A percentile compares a stretch with the other conserved stretches of the same genome.
phyloP scores from a whole-genome alignment of 2,329 filamentous ascomycete species.

The Hypoxylon sp. region DNA sequence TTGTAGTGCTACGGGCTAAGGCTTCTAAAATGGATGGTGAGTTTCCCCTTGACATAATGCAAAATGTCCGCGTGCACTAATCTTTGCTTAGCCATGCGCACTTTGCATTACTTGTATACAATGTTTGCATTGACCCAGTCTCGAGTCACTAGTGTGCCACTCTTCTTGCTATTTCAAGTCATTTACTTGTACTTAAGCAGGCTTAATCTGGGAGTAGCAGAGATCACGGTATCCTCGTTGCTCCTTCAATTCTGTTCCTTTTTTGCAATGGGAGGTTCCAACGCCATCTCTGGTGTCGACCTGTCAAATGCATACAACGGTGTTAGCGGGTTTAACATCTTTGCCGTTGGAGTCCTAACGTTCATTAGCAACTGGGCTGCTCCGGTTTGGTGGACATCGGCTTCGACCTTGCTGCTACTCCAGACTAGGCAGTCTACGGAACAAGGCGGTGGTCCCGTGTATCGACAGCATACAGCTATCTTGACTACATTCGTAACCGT shows the following conservation, averaged over 20 bases:
- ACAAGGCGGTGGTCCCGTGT: constrained; percentile 51
- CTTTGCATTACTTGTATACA: constrained; percentile 78
- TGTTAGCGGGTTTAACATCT: constrained; percentile 82
- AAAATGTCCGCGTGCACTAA: constrained; percentile 29
- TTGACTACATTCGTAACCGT: constrained; percentile 79
- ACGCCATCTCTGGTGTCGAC: constrained; percentile 96
- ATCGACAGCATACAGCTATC: constrained; percentile 69
- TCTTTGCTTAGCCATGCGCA: constrained; percentile 55
- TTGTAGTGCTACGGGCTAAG: constrained; percentile 50
- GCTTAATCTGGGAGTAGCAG: constrained; percentile 64
- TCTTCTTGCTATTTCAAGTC: constrained; percentile 82
- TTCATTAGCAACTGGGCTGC: constrained; percentile 94
- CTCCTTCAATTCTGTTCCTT: constrained; percentile 87
- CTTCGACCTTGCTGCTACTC: constrained; percentile 73
- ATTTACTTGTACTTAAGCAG: constrained; percentile 66
- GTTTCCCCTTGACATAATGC: constrained; percentile 10
- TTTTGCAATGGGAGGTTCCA: constrained; percentile 91
- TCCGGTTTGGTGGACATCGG: constrained; percentile 86
- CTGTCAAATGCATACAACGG: constrained; percentile 97
- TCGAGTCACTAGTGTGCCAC: constrained; percentile 84
- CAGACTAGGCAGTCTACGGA: constrained; percentile 48
- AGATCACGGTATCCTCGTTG: constrained; percentile 78
- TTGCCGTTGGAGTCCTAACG: constrained; percentile 85
- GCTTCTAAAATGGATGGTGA: constrained; percentile 51
- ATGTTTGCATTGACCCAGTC: constrained; percentile 91